These are phyloP conservation scores for Podila verticillata DNA, from an alignment of 192 early-diverging fungal genomes.

Conservation along the genomic window DNA sequence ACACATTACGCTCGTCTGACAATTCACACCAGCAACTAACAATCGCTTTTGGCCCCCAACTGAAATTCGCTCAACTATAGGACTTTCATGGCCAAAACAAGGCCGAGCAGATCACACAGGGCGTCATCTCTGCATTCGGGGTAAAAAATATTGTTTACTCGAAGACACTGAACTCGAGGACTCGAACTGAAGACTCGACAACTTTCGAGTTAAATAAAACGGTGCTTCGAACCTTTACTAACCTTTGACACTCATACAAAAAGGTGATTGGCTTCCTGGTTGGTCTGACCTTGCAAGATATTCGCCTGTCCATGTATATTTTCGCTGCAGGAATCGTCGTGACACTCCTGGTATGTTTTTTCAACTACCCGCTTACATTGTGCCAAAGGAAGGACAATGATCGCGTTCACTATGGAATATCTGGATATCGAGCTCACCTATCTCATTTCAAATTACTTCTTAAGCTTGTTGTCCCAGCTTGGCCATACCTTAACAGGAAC, in stretches of 20 bases:
- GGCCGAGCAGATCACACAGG: slow-evolving; percentile 43
- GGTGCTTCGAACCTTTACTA: background rate
- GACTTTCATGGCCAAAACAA: slow-evolving; percentile 43
- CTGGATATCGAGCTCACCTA: no score
- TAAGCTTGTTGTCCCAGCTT: slow-evolving; percentile 44
- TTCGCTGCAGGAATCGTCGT: slow-evolving; percentile 37
- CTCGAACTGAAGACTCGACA: no score
- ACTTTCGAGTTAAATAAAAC: no score
- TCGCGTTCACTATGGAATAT: no score
- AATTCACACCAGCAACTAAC: no score
- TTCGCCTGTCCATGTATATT: slow-evolving; percentile 30
- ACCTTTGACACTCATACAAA: background rate
- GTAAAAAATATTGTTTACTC: slow-evolving; percentile 7
- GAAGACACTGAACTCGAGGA: no score
- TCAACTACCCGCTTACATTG: background rate
- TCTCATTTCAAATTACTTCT: background rate
- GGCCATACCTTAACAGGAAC: slow-evolving; percentile 41
- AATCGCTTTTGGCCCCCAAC: no score
- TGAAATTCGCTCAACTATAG: background rate
- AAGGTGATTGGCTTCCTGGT: slow-evolving; percentile 43
- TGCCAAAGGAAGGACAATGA: background rate
- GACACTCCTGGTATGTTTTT: slow-evolving; percentile 16
- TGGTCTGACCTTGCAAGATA: slow-evolving; percentile 35
- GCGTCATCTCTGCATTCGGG: slow-evolving; percentile 34
- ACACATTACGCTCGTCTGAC: background rate